Base-by-base conservation (phyloP, 2,329 filamentous ascomycete species). In the Fusarium multiceps region DNA sequence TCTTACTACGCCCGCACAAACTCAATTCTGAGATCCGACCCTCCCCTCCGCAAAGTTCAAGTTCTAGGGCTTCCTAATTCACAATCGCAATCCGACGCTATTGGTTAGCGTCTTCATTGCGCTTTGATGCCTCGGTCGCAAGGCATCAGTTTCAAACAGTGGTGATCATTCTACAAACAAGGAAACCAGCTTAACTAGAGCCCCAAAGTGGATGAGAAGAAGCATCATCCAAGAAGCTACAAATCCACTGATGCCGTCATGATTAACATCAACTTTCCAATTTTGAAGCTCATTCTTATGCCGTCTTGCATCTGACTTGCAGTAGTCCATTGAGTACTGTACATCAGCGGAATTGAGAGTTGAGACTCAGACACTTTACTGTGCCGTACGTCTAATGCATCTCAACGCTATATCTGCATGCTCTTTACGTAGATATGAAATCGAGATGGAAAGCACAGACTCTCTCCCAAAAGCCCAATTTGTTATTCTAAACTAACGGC, bases 111-210 rank as follows among this genome's bases (percentile, higher is more conserved):
- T 28, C 23, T 56, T 23, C 21, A 23, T 23, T 23, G 21, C 21
- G 21, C 21, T 37, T 62, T 42, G 30, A 40, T 74, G 72, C 71
- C 71, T 74, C 20, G 56, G 34, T 42, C 48, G 65, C 72, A 59
- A 74, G 72, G 72, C 72, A 74, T 28, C 21, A 9, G 13, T 12
- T 6, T n/a, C 4, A 10, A 37, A 37, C 32, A 8, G n/a, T 28
- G 50, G 48, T 40, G 68, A 66, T 63, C 68, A 37, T 23, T 23
- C 59, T 18, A 71, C 67, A 42, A 71, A 68, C 63, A 59, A 69
- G 66, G 69, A 68, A 73, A 66, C 34, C 23, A 71, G 68, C 68
- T 71, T 40, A 30, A 30, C 56, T 41, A 55, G 45, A 55, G 37
- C 30, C 34, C 34, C 34, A 18, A 46, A 28, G 49, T 63, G 62